Base-by-base conservation (phyloP, 441 rosid genomes). In the Metrosideros polymorpha region DNA sequence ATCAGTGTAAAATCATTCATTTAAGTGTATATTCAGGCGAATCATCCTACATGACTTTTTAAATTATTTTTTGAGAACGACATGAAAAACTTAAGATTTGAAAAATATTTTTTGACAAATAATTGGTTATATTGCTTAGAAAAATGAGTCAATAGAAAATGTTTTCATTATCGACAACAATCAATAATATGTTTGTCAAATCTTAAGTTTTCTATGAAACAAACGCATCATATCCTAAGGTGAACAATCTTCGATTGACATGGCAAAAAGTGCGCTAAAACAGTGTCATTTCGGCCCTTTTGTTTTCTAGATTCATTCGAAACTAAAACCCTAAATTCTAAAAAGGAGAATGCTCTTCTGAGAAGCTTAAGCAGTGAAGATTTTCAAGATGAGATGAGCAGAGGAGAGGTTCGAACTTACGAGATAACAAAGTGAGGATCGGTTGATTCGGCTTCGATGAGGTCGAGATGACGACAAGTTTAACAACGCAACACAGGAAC, bases 1-100 rank as follows among this genome's bases (percentile, higher is more conserved):
- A 1, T 56, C 2, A 0, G 0, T 12, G 7, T 0, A 0, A 54
- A 54, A 54, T 9, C n/a, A 1, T 54, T 9, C 56, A 24, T 12
- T 22, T n/a, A n/a, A n/a, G n/a, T 24, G 25, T 9, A 12, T 9
- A 54, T 54, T 24, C 6, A 4, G 0, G n/a, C n/a, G 9, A 54
- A 54, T 54, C 13, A 1, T 24, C 7, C 3, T n/a, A 12, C 0
- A 1, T 5, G 30, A 56, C 15, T 5, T 56, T 56, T 27, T n/a
- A 1, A 27, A 6, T 56, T 27, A 27, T 10, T 27, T 56, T 56
- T 56, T 27, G 0, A 0, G 6, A 27, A 12, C 17, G 2, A 27
- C 4, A n/a, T n/a, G n/a, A n/a, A n/a, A n/a, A n/a, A n/a, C n/a
- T n/a, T n/a, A n/a, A n/a, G n/a, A n/a, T n/a, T n/a, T n/a, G n/a